phyloP scores from a whole-genome alignment of 2,329 filamentous ascomycete species.

The Cadophora gregata region DNA sequence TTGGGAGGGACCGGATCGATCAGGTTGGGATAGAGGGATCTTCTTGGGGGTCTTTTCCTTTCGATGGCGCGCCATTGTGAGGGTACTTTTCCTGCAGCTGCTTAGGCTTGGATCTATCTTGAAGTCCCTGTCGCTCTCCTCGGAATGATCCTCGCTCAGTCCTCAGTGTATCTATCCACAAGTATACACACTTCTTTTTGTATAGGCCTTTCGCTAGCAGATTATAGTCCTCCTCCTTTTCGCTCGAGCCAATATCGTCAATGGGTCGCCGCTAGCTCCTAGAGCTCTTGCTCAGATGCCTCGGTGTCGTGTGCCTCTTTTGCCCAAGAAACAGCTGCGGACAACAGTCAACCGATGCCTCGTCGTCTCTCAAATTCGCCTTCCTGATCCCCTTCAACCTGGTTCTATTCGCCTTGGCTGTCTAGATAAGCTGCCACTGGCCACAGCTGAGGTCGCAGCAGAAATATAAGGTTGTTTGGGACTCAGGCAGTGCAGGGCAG shows the following conservation, averaged over 20 bases:
- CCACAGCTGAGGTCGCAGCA: background rate
- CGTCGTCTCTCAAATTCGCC: background rate
- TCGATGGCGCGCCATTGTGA: constrained; percentile 54
- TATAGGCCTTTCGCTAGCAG: too few relatives aligned
- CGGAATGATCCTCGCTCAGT: too few relatives aligned
- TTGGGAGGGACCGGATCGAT: constrained; percentile 65
- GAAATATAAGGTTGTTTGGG: constrained; percentile 1
- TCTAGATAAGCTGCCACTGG: constrained; percentile 1
- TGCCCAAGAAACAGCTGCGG: background rate
- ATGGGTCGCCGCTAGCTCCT: background rate
- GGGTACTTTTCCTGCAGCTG: background rate
- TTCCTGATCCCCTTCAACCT: background rate
- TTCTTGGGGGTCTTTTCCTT: constrained; percentile 51
- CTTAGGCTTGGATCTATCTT: background rate
- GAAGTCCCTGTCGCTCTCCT: too few relatives aligned
- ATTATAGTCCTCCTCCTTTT: background rate
- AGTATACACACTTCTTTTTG: background rate
- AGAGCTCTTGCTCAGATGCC: background rate
- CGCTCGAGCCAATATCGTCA: background rate
- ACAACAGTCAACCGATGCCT: background rate
- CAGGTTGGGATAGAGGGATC: constrained; percentile 71
- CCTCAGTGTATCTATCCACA: too few relatives aligned
- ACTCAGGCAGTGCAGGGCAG: constrained; percentile 5
- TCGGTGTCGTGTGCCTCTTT: background rate
- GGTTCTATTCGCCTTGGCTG: background rate